Conservation (phyloP, 2,329 filamentous ascomycete species). For the Elsinoe arachidis region DNA sequence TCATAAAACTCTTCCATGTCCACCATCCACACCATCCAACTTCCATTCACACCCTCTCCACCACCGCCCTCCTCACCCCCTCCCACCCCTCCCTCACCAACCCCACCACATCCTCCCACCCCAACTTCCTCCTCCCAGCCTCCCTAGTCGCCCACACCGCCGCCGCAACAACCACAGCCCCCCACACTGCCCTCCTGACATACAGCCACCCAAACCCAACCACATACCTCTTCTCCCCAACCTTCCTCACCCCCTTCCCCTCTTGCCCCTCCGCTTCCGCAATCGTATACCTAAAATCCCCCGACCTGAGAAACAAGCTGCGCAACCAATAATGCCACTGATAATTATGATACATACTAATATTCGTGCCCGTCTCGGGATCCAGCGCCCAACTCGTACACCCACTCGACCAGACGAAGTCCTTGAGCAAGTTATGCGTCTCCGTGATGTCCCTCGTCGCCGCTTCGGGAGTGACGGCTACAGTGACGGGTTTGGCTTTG, state of each 20-base stretch:
- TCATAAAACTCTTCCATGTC: too few species aligned
- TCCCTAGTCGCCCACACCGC: neutral
- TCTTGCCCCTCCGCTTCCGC: neutral
- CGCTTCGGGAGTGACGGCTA: slow-evolving; percentile 32
- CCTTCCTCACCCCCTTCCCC: neutral
- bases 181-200: neutral
- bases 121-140: neutral
- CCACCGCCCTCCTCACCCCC: too few species aligned
- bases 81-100: neutral
- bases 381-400: slow-evolving; percentile 48
- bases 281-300: slow-evolving; percentile 3
- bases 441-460: slow-evolving; percentile 29
- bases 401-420: slow-evolving; percentile 42
- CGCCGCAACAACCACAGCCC: neutral
- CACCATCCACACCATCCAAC: too few species aligned
- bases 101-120: neutral
- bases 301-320: slow-evolving; percentile 32
- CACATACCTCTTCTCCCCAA: neutral
- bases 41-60: too few species aligned
- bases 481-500: slow-evolving; percentile 17
- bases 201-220: slow-evolving; percentile 11
- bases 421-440: slow-evolving; percentile 35
- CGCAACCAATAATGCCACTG: slow-evolving; percentile 43
- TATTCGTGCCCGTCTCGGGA: slow-evolving; percentile 39
- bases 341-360: slow-evolving; percentile 46